A percentile compares a stretch with the other conserved stretches of the same genome.
Evolutionary conservation across 208 protist species (phyloP).

Genomic region (Crithidia thermophila): DNA sequence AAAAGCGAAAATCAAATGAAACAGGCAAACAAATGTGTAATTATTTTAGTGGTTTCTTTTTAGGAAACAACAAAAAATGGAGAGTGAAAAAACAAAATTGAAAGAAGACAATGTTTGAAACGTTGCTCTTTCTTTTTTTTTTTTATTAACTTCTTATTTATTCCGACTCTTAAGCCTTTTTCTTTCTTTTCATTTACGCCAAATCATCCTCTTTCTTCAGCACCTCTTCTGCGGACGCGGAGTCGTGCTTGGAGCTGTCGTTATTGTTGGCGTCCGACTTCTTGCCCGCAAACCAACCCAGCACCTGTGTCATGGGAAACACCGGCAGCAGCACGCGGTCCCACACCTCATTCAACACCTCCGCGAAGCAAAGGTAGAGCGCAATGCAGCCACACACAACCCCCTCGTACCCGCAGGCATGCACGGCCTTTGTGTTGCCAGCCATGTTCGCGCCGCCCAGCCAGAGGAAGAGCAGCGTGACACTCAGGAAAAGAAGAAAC

Average conservation of each 20-base stretch:
- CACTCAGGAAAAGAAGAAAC: conserved; percentile 3
- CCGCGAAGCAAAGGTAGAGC: conserved; percentile 44
- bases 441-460: conserved; percentile 14
- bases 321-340: conserved; percentile 38
- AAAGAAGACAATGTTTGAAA: too few species aligned
- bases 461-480: conserved; percentile 17
- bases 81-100: too few species aligned
- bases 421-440: conserved; percentile 10
- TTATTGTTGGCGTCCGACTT: not conserved
- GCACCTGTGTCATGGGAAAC: conserved; percentile 15
- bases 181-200: not conserved
- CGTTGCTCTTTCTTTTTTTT: too few species aligned
- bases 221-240: not conserved
- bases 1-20: not conserved
- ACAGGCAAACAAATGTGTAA: not conserved
- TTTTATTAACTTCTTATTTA: too few species aligned
- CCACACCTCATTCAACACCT: conserved; percentile 43
- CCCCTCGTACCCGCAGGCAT: conserved; percentile 38
- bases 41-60: not conserved
- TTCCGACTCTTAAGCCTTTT: not conserved
- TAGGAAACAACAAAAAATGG: too few species aligned
- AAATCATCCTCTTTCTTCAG: not conserved
- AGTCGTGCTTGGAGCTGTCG: not conserved
- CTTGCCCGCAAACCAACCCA: conserved; percentile 16
- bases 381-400: conserved; percentile 42